A percentile compares a stretch with the other conserved stretches of the same genome.
phyloP scores from a whole-genome alignment of 1,139 yeast genomes.

The Diutina neorugosa region DNA sequence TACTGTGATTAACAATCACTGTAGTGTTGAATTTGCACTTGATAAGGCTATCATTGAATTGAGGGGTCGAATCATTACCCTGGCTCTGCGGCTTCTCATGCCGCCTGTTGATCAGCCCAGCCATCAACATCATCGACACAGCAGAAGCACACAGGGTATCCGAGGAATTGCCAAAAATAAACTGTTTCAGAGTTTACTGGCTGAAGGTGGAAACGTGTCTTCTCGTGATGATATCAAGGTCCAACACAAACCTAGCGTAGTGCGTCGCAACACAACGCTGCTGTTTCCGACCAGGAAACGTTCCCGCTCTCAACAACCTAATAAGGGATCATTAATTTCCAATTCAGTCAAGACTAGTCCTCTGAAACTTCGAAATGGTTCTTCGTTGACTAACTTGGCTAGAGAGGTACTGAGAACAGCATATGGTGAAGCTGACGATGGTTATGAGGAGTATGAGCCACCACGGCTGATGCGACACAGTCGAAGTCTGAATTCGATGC shows the following conservation, averaged over 20 bases:
- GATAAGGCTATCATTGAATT: constrained; percentile 64
- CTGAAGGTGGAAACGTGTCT: not conserved
- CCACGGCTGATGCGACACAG: not conserved
- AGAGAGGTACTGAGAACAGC: not conserved
- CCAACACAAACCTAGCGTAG: not conserved
- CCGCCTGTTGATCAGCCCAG: not conserved
- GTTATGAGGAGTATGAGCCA: not conserved
- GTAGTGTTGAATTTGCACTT: constrained; percentile 78
- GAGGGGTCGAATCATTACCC: constrained; percentile 50
- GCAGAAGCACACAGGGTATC: not conserved
- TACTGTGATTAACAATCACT: constrained; percentile 73
- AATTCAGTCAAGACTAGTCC: not conserved
- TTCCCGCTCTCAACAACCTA: not conserved
- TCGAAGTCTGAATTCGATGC: constrained; percentile 1
- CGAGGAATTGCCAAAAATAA: not conserved
- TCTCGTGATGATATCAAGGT: not conserved
- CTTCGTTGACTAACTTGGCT: not conserved
- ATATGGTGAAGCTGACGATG: not conserved
- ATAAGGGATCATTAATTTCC: not conserved
- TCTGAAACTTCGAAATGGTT: not conserved
- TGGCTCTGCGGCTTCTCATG: constrained; percentile 10
- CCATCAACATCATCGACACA: not conserved
- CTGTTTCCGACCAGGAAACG: not conserved
- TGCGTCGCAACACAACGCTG: not conserved
- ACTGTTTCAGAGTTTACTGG: not conserved